Evolutionary conservation across 2,329 filamentous ascomycete genomes (phyloP).

Genomic region (Pseudomassariella vexata): DNA sequence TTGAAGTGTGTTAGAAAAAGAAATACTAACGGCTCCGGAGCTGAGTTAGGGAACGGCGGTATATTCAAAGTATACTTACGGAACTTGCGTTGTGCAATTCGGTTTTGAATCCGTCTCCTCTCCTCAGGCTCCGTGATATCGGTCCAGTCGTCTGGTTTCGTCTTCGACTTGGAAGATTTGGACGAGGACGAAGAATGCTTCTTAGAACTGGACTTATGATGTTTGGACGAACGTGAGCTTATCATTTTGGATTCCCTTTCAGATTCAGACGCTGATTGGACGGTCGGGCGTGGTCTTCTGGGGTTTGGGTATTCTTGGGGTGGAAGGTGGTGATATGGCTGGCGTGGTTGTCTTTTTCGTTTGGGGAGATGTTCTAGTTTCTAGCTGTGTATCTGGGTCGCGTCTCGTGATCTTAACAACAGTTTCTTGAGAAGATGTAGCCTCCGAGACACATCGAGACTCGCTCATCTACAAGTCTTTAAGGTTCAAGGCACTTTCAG

Average conservation of each 20-base stretch:
- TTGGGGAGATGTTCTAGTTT: background rate
- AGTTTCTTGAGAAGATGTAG: constrained; percentile 8
- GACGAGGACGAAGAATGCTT: constrained; percentile 29
- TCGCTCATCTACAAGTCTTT: constrained; percentile 4
- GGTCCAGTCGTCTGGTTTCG: constrained; percentile 59
- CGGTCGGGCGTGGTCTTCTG: background rate
- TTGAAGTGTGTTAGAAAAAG: background rate
- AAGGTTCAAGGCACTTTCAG: too few relatives aligned
- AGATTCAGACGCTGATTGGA: constrained; percentile 8
- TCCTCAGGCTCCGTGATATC: constrained; percentile 65
- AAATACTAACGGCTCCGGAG: background rate
- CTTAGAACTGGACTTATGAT: constrained; percentile 23
- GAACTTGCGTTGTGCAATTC: constrained; percentile 70
- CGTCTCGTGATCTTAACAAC: too few relatives aligned
- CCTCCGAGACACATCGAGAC: constrained; percentile 1
- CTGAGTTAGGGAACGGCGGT: background rate
- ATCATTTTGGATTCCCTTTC: constrained; percentile 11
- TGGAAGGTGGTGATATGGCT: constrained; percentile 9
- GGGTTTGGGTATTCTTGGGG: constrained; percentile 8
- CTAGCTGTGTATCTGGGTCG: too few relatives aligned
- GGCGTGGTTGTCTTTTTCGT: constrained; percentile 1
- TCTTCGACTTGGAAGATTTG: constrained; percentile 27
- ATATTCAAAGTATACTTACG: constrained; percentile 44
- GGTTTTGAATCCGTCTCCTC: constrained; percentile 69
- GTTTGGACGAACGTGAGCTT: constrained; percentile 28